These are phyloP conservation scores for Hondaea fermentalgiana DNA, from an alignment of 108 stramenopile species.

Conservation along the genomic window DNA sequence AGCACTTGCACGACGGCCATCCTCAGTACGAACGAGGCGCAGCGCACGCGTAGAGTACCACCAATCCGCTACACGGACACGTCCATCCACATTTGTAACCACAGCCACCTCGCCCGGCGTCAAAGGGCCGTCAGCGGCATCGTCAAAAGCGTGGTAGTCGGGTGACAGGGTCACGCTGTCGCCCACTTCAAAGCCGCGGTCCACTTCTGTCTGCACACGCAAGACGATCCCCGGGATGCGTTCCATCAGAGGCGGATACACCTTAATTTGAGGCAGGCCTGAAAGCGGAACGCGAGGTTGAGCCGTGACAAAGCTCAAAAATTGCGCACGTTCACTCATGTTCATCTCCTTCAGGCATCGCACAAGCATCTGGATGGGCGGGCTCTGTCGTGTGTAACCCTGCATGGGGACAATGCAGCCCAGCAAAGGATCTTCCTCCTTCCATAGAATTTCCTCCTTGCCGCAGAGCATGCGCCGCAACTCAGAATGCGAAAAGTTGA, in stretches of 20 bases:
- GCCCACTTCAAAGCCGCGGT: neutral
- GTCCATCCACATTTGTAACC: neutral
- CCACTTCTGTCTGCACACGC: neutral
- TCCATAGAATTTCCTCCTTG: slow-evolving; percentile 9
- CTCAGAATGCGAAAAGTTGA: slow-evolving; percentile 6
- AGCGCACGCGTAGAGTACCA: neutral
- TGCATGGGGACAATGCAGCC: slow-evolving; percentile 12
- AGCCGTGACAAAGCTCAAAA: neutral
- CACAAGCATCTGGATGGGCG: neutral
- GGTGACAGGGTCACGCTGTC: neutral
- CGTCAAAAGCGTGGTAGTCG: neutral
- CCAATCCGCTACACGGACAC: neutral
- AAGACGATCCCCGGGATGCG: neutral
- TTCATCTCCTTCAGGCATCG: neutral
- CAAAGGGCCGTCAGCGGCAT: neutral
- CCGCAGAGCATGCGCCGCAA: slow-evolving; percentile 1
- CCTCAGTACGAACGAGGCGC: neutral
- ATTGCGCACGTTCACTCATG: neutral
- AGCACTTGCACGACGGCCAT: neutral
- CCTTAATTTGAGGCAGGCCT: slow-evolving; percentile 8
- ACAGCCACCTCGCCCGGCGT: neutral
- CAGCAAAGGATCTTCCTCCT: neutral
- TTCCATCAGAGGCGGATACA: neutral
- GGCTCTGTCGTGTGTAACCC: neutral
- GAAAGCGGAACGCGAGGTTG: slow-evolving; percentile 6